Evolutionary conservation across 495 filamentous ascomycete genomes (phyloP).

Genomic region (Tuber aestivum): DNA sequence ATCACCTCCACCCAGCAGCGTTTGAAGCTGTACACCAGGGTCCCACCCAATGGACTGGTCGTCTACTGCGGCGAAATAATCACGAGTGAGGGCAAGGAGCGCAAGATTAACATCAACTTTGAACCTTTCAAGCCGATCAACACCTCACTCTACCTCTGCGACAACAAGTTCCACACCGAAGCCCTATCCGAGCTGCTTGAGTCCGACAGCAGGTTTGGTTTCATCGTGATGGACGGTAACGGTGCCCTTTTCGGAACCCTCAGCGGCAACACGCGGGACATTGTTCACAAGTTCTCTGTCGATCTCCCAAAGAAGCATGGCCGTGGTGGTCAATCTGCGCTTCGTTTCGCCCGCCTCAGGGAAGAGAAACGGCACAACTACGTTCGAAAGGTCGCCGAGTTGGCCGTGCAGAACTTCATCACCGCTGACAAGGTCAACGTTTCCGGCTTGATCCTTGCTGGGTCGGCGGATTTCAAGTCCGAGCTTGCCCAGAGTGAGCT

Average conservation of each 20-base stretch:
- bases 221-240: constrained; percentile 99
- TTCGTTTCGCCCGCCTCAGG: constrained; percentile 98
- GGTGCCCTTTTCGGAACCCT: constrained; percentile 93
- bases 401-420: constrained; percentile 97
- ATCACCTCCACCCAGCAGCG: constrained; percentile 99
- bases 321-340: constrained; percentile 96
- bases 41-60: constrained; percentile 92
- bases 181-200: constrained; percentile 92
- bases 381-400: constrained; percentile 93
- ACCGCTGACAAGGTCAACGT: constrained; percentile 97
- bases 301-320: constrained; percentile 99
- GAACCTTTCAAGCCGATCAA: constrained; percentile 99
- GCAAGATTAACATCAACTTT: constrained; percentile 99
- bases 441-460: constrained; percentile 85
- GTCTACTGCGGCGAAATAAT: constrained; percentile 99
- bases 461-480: constrained; percentile 99
- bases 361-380: constrained; percentile 99
- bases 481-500: constrained; percentile 95
- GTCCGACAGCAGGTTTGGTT: constrained; percentile 97
- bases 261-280: constrained; percentile 90
- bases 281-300: constrained; percentile 95
- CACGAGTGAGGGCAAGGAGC: constrained; percentile 94
- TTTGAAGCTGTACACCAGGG: constrained; percentile 97
- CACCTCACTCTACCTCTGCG: constrained; percentile 95
- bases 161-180: constrained; percentile 99